Evolutionary conservation across 805 yeast genomes (phyloP).

Genomic region (Cyberlindnera japonica): DNA sequence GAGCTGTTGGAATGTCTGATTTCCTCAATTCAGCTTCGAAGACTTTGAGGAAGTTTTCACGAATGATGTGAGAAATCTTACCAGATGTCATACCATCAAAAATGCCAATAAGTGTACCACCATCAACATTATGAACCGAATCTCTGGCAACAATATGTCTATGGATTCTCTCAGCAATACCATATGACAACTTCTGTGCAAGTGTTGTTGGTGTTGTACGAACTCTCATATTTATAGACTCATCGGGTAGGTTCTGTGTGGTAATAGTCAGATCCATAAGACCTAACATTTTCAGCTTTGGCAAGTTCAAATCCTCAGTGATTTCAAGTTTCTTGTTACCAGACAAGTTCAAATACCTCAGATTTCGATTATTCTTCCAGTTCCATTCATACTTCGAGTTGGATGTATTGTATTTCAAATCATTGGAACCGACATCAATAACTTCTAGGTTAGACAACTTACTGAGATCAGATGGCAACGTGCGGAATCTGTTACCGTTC

Average conservation of each 20-base stretch:
- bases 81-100: conserved; percentile 79
- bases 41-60: conserved; percentile 62
- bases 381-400: conserved; percentile 98
- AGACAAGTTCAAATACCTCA: conserved; percentile 81
- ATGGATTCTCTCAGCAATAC: conserved; percentile 88
- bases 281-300: conserved; percentile 70
- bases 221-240: conserved; percentile 73
- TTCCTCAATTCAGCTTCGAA: conserved; percentile 64
- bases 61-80: conserved; percentile 66
- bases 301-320: conserved; percentile 73
- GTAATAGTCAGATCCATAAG: conserved; percentile 94
- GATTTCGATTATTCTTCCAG: conserved; percentile 80
- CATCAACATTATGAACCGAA: conserved; percentile 84
- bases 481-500: conserved; percentile 80
- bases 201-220: conserved; percentile 84
- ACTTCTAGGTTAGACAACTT: conserved; percentile 59
- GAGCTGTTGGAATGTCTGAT: conserved; percentile 60
- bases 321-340: conserved; percentile 92
- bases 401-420: conserved; percentile 84
- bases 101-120: conserved; percentile 71
- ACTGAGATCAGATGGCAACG: conserved; percentile 85
- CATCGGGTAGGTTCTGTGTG: conserved; percentile 86
- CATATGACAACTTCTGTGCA: conserved; percentile 67
- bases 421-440: conserved; percentile 89
- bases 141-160: conserved; percentile 72